These are phyloP conservation scores for Boletus pseudopeckii DNA, from an alignment of 768 basidiomycete genomes.

Conservation along the genomic window DNA sequence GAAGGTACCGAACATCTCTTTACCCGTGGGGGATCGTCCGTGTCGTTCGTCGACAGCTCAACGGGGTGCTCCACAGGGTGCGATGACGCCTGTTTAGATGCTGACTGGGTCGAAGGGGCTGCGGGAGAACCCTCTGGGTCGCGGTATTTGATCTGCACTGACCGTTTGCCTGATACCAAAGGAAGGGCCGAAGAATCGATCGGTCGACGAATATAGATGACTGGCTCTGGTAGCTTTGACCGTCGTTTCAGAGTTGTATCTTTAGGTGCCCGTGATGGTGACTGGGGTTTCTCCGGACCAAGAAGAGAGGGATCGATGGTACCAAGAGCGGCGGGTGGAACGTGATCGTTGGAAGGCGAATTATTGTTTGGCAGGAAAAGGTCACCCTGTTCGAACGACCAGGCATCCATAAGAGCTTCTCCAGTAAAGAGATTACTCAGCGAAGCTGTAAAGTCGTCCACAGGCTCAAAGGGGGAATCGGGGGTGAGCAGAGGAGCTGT, in stretches of 20 bases:
- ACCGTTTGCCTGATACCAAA: conserved; percentile 17
- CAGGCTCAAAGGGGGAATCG: neutral
- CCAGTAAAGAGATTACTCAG: neutral
- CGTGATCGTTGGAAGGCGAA: neutral
- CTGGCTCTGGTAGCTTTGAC: conserved; percentile 20
- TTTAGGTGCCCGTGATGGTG: neutral
- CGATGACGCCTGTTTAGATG: neutral
- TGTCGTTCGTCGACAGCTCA: no score
- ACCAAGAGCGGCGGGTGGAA: neutral
- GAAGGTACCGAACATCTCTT: conserved; percentile 14
- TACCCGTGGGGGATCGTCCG: neutral
- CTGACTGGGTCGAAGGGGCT: neutral
- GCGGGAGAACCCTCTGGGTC: conserved; percentile 5
- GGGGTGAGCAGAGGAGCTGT: neutral
- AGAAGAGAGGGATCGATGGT: conserved; percentile 34
- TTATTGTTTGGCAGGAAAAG: neutral
- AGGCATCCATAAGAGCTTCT: neutral
- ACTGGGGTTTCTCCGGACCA: conserved; percentile 8
- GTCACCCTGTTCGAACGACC: conserved; percentile 10
- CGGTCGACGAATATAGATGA: conserved; percentile 32
- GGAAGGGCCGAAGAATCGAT: conserved; percentile 21
- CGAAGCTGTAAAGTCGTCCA: conserved; percentile 1
- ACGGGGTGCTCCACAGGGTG: neutral
- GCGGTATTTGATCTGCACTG: conserved; percentile 32
- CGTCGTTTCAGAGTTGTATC: conserved; percentile 4